phyloP scores from a whole-genome alignment of 2,329 filamentous ascomycete genomes.

The Pseudofabraea citricarpa region DNA sequence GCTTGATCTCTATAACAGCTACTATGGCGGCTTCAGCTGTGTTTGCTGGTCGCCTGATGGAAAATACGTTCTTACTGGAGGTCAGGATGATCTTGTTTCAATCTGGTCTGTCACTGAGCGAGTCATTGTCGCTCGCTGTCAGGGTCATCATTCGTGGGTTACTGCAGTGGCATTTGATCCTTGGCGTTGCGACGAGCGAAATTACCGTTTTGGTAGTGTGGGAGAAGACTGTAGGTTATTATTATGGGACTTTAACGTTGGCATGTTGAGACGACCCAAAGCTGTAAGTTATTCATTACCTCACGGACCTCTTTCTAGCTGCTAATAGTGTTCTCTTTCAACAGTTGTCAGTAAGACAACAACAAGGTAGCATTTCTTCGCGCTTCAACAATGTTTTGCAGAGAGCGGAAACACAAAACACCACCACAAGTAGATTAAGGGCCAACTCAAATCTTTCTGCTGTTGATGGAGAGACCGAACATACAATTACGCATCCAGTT shows the following conservation, averaged over 20 bases:
- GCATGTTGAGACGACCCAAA: conserved; percentile 91
- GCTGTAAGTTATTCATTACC: conserved; percentile 50
- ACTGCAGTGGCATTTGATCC: conserved; percentile 91
- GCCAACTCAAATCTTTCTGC: conserved; percentile 65
- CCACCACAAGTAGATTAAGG: conserved; percentile 54
- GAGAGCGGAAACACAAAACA: conserved; percentile 58
- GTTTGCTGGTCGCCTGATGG: conserved; percentile 98
- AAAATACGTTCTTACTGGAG: conserved; percentile 90
- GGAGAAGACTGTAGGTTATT: conserved; percentile 88
- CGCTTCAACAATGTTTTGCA: conserved; percentile 42
- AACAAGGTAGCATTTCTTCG: conserved; percentile 47
- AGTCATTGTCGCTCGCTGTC: conserved; percentile 82
- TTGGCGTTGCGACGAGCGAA: conserved; percentile 93
- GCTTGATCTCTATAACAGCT: conserved; percentile 82
- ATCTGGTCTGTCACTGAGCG: conserved; percentile 90
- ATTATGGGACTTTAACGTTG: conserved; percentile 95
- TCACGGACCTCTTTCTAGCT: too few relatives aligned
- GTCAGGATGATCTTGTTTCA: conserved; percentile 91
- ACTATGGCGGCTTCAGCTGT: conserved; percentile 89
- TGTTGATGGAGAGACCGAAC: conserved; percentile 48
- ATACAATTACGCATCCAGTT: conserved; percentile 69
- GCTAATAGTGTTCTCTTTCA: too few relatives aligned
- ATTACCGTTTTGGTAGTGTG: conserved; percentile 93
- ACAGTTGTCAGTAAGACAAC: conserved; percentile 52
- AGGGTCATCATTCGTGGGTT: conserved; percentile 95